Conservation (phyloP, 768 basidiomycete genomes). For the Hydnomerulius pinastri region DNA sequence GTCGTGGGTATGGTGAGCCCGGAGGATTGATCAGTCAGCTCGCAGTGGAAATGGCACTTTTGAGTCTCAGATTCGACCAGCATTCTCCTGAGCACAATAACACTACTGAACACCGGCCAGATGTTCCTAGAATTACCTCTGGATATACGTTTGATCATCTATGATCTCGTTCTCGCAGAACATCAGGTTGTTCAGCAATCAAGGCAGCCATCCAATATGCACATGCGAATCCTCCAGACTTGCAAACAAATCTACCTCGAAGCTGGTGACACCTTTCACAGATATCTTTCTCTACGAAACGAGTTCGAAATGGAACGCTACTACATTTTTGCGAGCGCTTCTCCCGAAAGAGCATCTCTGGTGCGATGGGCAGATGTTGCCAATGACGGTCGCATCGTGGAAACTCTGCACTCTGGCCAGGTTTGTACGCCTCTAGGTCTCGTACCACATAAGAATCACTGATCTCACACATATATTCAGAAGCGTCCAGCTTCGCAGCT, state of each 20-base stretch:
- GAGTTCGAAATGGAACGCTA: slow-evolving; percentile 37
- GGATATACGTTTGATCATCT: slow-evolving; percentile 39
- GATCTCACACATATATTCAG: slow-evolving; percentile 6
- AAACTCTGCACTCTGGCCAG: slow-evolving; percentile 13
- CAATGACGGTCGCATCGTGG: slow-evolving; percentile 39
- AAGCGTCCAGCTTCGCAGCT: slow-evolving; percentile 33
- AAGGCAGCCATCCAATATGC: slow-evolving; percentile 37
- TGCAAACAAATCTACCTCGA: slow-evolving; percentile 35
- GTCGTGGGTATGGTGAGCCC: not conserved
- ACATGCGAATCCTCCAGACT: slow-evolving; percentile 33
- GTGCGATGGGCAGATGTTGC: slow-evolving; percentile 40
- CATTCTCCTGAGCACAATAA: not conserved
- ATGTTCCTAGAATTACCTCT: slow-evolving; percentile 31
- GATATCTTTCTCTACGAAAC: slow-evolving; percentile 39
- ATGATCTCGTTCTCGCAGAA: slow-evolving; percentile 30
- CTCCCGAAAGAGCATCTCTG: slow-evolving; percentile 18
- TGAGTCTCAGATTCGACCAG: too few species aligned
- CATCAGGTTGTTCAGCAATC: slow-evolving; percentile 19
- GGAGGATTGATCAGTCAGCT: too few species aligned
- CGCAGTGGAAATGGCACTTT: not conserved
- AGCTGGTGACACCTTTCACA: slow-evolving; percentile 27
- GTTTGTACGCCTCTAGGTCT: slow-evolving; percentile 18
- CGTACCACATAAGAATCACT: slow-evolving; percentile 1
- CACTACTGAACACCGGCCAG: not conserved
- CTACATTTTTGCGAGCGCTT: slow-evolving; percentile 23